phyloP scores from a whole-genome alignment of 2,329 filamentous ascomycete species.

The Fusarium neocosmosporiellum region DNA sequence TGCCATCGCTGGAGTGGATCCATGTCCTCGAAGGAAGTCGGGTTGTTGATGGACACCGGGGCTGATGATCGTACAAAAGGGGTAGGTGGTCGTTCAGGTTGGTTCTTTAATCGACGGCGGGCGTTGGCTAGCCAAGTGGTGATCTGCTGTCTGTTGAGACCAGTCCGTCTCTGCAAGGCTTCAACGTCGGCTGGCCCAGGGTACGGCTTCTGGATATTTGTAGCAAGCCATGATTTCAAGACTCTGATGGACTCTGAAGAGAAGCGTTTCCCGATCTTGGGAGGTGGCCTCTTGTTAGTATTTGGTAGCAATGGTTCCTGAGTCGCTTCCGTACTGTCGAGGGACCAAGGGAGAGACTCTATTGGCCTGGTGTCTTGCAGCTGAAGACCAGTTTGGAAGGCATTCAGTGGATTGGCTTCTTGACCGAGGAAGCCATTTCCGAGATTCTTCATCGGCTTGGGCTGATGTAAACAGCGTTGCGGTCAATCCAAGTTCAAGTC shows the following conservation, averaged over 20 bases:
- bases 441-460: not conserved
- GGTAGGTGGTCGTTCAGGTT: not conserved
- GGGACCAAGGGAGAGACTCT: not conserved
- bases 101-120: not conserved
- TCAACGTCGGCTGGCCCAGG: slow-evolving; percentile 54
- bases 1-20: not conserved
- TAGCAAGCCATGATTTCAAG: slow-evolving; percentile 33
- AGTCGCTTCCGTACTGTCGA: not conserved
- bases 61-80: not conserved
- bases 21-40: not conserved
- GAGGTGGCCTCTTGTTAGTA: not conserved
- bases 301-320: not conserved
- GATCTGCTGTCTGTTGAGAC: not conserved
- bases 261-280: slow-evolving; percentile 39
- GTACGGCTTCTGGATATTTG: slow-evolving; percentile 73
- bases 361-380: not conserved
- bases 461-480: not conserved
- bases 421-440: not conserved
- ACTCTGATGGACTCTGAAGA: slow-evolving; percentile 28
- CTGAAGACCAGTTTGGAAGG: not conserved
- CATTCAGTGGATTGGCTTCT: not conserved
- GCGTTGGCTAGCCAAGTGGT: not conserved
- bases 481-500: too few species aligned
- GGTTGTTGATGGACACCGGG: not conserved
- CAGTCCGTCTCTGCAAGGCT: not conserved